phyloP scores from a whole-genome alignment of 2,329 filamentous ascomycete species.

The Pyrenophora seminiperda region DNA sequence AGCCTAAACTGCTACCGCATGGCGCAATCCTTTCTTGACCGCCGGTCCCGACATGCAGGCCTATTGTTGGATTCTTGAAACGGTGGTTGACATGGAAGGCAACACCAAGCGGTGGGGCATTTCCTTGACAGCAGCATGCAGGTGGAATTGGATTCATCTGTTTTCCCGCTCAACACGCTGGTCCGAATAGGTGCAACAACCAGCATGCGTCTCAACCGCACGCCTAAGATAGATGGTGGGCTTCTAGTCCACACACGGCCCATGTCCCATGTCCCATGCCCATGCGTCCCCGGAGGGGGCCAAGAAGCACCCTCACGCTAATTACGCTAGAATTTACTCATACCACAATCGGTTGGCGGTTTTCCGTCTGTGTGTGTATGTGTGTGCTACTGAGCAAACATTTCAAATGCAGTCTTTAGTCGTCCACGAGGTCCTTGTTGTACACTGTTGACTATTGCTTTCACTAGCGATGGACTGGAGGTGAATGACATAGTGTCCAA shows the following conservation, averaged over 20 bases:
- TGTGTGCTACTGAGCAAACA: not conserved
- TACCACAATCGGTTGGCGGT: slow-evolving; percentile 5
- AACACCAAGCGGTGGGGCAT: too few species aligned
- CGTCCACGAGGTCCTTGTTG: not conserved
- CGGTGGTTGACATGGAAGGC: slow-evolving; percentile 2
- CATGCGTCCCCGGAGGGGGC: slow-evolving; percentile 14
- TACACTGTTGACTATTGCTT: not conserved
- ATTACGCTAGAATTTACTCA: slow-evolving; percentile 4
- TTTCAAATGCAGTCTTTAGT: slow-evolving; percentile 1
- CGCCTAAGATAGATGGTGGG: slow-evolving; percentile 15
- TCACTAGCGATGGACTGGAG: not conserved
- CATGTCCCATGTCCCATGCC: not conserved
- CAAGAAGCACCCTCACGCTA: slow-evolving; percentile 14
- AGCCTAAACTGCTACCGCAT: slow-evolving; percentile 11
- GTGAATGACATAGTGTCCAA: not conserved
- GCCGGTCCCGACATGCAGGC: slow-evolving; percentile 2
- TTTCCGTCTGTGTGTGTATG: too few species aligned
- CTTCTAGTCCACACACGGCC: slow-evolving; percentile 17
- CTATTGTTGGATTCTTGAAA: not conserved
- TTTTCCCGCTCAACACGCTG: slow-evolving; percentile 34
- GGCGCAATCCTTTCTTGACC: slow-evolving; percentile 3
- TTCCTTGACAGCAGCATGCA: slow-evolving; percentile 20
- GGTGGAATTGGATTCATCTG: slow-evolving; percentile 16
- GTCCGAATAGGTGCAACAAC: slow-evolving; percentile 27
- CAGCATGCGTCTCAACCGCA: slow-evolving; percentile 22